These are phyloP conservation scores for Solanum bukasovii DNA, from an alignment of 257 asterid genomes.

Conservation along the genomic window DNA sequence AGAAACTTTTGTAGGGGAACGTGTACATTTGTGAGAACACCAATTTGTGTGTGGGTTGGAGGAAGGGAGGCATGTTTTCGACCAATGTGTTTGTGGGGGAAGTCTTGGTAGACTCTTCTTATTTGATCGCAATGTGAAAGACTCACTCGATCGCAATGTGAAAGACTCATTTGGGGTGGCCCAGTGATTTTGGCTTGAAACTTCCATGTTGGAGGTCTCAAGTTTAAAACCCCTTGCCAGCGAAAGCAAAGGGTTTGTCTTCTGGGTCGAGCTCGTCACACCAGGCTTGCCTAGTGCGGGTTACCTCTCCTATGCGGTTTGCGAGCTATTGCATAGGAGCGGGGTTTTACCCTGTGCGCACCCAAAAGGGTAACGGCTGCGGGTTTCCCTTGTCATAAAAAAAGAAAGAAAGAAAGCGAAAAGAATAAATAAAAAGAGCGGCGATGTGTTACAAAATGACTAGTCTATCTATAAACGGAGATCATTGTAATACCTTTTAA, in stretches of 20 bases:
- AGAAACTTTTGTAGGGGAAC: background rate
- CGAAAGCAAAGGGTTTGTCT: too few species aligned
- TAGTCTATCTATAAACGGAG: background rate
- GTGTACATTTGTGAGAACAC: background rate
- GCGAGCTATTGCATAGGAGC: too few species aligned
- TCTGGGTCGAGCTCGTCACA: too few species aligned
- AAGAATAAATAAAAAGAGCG: background rate
- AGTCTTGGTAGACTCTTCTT: background rate
- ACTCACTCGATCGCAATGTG: background rate
- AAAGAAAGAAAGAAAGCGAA: background rate
- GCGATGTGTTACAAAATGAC: background rate
- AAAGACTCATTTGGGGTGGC: too few species aligned
- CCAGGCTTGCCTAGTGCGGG: too few species aligned
- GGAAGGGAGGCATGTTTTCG: background rate
- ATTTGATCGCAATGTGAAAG: background rate
- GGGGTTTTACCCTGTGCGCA: too few species aligned
- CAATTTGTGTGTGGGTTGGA: background rate
- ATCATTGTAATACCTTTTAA: background rate
- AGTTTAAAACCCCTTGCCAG: too few species aligned
- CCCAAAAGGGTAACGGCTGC: too few species aligned
- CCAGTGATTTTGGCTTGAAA: too few species aligned
- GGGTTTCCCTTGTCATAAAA: too few species aligned
- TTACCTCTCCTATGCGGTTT: too few species aligned
- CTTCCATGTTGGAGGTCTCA: too few species aligned
- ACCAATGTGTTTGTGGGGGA: background rate